These are phyloP conservation scores for Fusarium devonianum DNA, from an alignment of 2,329 filamentous ascomycete genomes.

Conservation along the genomic window DNA sequence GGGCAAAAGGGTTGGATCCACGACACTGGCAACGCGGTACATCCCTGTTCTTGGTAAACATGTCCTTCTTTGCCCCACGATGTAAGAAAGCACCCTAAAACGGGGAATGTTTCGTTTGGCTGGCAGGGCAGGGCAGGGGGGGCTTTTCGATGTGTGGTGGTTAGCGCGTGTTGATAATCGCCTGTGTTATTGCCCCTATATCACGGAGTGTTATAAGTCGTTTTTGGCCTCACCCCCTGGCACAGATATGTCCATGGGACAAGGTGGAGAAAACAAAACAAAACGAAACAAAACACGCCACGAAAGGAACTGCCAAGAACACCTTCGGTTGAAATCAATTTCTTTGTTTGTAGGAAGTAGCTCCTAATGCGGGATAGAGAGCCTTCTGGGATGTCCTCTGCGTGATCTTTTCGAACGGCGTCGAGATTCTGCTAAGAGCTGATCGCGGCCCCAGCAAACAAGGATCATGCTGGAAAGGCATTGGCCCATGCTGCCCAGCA, in stretches of 20 bases:
- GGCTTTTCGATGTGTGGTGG: constrained; percentile 11
- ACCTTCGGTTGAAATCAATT: constrained; percentile 1
- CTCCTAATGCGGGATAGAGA: constrained; percentile 20
- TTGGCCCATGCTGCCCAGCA: constrained; percentile 18
- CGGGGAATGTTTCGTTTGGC: constrained; percentile 38
- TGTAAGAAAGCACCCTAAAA: constrained; percentile 27
- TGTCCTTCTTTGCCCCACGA: constrained; percentile 30
- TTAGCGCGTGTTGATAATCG: constrained; percentile 37
- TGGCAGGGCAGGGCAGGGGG: constrained; percentile 29
- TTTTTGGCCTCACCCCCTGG: constrained; percentile 17
- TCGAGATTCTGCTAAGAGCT: constrained; percentile 19
- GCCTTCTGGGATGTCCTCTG: constrained; percentile 5
- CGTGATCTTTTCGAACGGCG: constrained; percentile 5
- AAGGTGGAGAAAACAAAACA: constrained; percentile 27
- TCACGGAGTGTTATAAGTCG: constrained; percentile 35
- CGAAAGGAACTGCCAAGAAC: constrained; percentile 21
- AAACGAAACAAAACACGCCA: constrained; percentile 37
- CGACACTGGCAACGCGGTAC: constrained; percentile 35
- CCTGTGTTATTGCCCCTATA: constrained; percentile 42
- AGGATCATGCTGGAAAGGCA: constrained; percentile 8
- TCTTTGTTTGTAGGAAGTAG: constrained; percentile 23
- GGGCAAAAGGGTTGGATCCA: constrained; percentile 24
- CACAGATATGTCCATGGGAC: not conserved
- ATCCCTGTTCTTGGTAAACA: constrained; percentile 34
- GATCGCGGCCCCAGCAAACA: constrained; percentile 25